phyloP scores from a whole-genome alignment of 345 rosid species.

The Linum lewisii region DNA sequence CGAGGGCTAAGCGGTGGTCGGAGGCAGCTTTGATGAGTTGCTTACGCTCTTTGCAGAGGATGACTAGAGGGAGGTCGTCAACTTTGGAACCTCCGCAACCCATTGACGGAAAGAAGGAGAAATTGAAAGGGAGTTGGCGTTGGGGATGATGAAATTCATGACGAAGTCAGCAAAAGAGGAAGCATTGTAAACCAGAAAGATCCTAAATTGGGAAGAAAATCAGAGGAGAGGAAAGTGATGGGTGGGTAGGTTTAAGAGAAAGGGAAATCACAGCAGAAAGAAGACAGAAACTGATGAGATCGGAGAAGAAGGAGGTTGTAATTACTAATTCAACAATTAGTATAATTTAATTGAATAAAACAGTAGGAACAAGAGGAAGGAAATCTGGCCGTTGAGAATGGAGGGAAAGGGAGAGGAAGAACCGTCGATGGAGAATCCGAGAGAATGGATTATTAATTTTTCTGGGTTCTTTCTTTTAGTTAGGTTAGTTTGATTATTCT shows the following conservation, averaged over 20 bases:
- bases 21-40: conserved; percentile 61
- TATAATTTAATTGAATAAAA: background rate
- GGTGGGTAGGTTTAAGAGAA: no score
- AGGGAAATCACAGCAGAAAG: no score
- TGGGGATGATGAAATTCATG: conserved; percentile 7
- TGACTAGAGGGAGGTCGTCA: conserved; percentile 63
- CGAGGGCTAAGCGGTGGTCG: conserved; percentile 62
- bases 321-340: no score
- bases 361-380: background rate
- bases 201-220: background rate
- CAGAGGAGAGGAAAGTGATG: background rate
- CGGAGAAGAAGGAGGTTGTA: no score
- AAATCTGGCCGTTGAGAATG: conserved; percentile 36
- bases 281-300: no score
- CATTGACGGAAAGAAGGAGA: conserved; percentile 25
- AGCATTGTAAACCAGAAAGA: conserved; percentile 6
- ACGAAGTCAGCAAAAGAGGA: background rate
- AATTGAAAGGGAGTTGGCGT: background rate
- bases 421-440: conserved; percentile 30
- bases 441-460: background rate
- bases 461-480: background rate
- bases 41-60: conserved; percentile 68
- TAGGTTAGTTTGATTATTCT: background rate
- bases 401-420: conserved; percentile 16
- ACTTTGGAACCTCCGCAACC: conserved; percentile 93